A percentile compares a stretch with the other conserved stretches of the same genome.
Evolutionary conservation across 768 basidiomycete species (phyloP).

Genomic region (Rhodosporidiobolus sp.): DNA sequence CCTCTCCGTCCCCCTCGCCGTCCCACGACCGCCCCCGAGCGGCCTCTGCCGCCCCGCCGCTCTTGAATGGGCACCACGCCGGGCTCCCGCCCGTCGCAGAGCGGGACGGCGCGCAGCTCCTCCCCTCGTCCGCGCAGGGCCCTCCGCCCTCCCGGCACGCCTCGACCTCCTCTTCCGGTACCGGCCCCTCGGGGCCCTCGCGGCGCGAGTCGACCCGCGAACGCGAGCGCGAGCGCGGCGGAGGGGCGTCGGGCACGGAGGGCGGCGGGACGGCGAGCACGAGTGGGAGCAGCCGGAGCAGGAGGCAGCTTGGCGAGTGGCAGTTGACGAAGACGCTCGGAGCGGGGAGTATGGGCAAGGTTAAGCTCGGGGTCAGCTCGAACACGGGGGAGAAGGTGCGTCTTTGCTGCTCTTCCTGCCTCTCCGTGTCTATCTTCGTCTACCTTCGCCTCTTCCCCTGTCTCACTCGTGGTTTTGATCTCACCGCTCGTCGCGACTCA

Average conservation of each 20-base stretch:
- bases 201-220: not conserved
- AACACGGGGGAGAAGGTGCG: constrained; percentile 86
- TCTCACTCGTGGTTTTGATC: not conserved
- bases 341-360: constrained; percentile 98
- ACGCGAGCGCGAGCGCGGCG: not conserved
- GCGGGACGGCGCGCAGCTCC: too few species aligned
- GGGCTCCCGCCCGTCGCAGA: not conserved
- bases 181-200: not conserved
- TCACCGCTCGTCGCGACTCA: not conserved
- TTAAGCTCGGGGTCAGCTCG: constrained; percentile 89
- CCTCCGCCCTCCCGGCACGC: not conserved
- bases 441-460: too few species aligned
- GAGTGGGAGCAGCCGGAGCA: constrained; percentile 4
- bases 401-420: constrained; percentile 24
- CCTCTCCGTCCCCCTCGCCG: too few species aligned
- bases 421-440: too few species aligned
- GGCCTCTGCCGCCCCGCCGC: not conserved
- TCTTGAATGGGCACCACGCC: too few species aligned
- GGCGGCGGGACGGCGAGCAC: not conserved
- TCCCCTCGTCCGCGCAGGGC: not conserved
- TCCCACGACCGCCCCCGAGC: not conserved
- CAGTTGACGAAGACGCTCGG: constrained; percentile 94
- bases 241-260: not conserved
- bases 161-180: not conserved
- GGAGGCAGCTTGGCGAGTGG: constrained; percentile 74